Base-by-base conservation (phyloP, 495 filamentous ascomycete genomes). In the Xylona heveae region DNA sequence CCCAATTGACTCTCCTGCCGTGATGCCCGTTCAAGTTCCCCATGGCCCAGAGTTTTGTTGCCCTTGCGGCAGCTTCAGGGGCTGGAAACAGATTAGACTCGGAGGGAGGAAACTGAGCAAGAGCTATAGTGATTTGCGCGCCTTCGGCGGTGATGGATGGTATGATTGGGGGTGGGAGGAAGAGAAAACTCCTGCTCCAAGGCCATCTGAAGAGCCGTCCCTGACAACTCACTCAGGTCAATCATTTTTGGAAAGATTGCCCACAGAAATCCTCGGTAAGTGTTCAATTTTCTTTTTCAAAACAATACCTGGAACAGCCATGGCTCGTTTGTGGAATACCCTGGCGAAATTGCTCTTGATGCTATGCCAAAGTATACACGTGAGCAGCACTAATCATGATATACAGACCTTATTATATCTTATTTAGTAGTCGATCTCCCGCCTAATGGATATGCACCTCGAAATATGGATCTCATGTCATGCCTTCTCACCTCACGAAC, bases 391-490 rank as follows among this genome's bases (percentile, higher is more conserved):
- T n/a, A n/a, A n/a, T n/a, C 45, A 22, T 28, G 35, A n/a, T 4
- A 30, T 34, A 6, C 41, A 82, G 80, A 71, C 36, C 59, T 74
- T 52, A 78, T 88, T 41, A 78, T 88, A 41, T 72, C 71, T 23
- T 60, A 74, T 27, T 58, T 91, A 19, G 73, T 71, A 8, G 46
- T 81, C 28, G 79, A 85, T 46, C 53, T 80, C 14, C 80, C 78
- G 6, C 72, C 78, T 32, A 77, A 81, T 52, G 76, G 74, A 24
- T 67, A 81, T 38, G 65, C 72, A 2, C 66, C 77, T 19, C 71
- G 81, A 22, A 91, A 91, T 51, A 65, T 78, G 30, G 81, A 91
- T 47, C 57, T 88, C 32, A 71, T 85, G 49, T 68, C 75, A 7
- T 66, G 82, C 41, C 55, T 91, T 23, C 56, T 85, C 19, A 71